Conservation (phyloP, 495 filamentous ascomycete genomes). For the Paragyromitra xinjiangensis region DNA sequence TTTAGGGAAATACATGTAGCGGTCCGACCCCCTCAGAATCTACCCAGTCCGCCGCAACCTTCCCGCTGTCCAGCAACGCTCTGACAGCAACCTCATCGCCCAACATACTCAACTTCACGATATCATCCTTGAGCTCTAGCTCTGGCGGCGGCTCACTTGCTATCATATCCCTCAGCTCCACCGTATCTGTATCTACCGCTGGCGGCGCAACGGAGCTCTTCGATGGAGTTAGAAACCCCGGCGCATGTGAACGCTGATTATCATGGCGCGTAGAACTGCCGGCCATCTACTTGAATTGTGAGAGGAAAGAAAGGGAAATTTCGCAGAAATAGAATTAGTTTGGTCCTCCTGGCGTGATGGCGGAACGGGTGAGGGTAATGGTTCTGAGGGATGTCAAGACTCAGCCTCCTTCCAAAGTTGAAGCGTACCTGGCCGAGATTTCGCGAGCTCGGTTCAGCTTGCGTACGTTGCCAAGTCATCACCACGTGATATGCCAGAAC, state of each 20-base stretch:
- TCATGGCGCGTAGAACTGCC: constrained; percentile 50
- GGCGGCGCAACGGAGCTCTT: constrained; percentile 55
- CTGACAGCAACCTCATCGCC: constrained; percentile 88
- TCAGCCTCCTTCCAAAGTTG: constrained; percentile 18
- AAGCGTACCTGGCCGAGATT: constrained; percentile 36
- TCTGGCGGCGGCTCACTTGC: constrained; percentile 57
- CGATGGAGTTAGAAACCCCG: constrained; percentile 51
- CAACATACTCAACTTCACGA: constrained; percentile 92
- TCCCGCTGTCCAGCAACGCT: constrained; percentile 83
- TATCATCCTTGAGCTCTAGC: constrained; percentile 73
- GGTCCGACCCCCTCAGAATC: constrained; percentile 95
- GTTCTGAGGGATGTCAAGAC: constrained; percentile 15
- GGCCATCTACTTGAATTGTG: constrained; percentile 43
- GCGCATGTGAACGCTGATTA: constrained; percentile 47
- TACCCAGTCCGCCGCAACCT: constrained; percentile 77
- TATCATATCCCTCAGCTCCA: constrained; percentile 76
- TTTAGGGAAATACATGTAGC: constrained; percentile 75
- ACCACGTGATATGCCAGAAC: constrained; percentile 20
- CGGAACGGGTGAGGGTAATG: not conserved
- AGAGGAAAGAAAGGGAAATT: not conserved
- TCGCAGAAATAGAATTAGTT: not conserved
- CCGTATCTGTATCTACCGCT: constrained; percentile 53
- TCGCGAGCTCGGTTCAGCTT: constrained; percentile 20
- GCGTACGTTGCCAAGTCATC: constrained; percentile 27
- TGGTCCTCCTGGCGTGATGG: constrained; percentile 16